Base-by-base conservation (phyloP, 805 yeast species). In the Lipomyces lipofer region DNA sequence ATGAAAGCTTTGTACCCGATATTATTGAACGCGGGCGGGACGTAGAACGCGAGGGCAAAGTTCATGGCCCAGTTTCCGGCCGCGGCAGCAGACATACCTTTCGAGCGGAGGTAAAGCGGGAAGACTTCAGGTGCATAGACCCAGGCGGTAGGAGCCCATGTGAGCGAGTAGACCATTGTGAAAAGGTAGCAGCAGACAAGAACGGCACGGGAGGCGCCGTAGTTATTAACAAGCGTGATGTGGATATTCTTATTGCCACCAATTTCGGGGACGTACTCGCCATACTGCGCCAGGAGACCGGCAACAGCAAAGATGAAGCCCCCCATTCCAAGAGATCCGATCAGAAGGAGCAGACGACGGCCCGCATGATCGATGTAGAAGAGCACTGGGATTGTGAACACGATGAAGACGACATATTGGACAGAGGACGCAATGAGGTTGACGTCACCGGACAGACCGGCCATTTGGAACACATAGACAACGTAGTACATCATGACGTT, bases 251-350 rank as follows among this genome's bases (percentile, higher is more conserved):
- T 68, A 71, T 64, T 73, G 73, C 71, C 71, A 68, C 45, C 69
- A 51, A 72, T 63, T 3, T 27, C 36, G 13, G 61, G 82, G 80
- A 49, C 65, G 67, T 47, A 79, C 12, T 46, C 51, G 19, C 54
- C 54, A 17, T 43, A 50, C 35, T 2, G 3, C 30, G 52, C 52
- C n/a, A 50, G 54, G 12, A 50, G 13, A 2, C 54, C 54, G 4
- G 43, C 54, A 35, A 50, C 52, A 2, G 42, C 43, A 28, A 44
- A 50, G 25, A 50, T 3, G 43, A 47, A 50, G 32, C 19, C 45
- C 63, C 78, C 74, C 87, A 84, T 84, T 54, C 83, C 80, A 33
- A 77, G 70, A 36, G 87, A 80, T 57, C 91, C 92, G 56, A 69
- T 67, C 51, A 84, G 66, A 70, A 85, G 73, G 45, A 81, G 67